These are phyloP conservation scores for Helichrysum umbraculigerum DNA, from an alignment of 129 eudicot species.

Conservation along the genomic window DNA sequence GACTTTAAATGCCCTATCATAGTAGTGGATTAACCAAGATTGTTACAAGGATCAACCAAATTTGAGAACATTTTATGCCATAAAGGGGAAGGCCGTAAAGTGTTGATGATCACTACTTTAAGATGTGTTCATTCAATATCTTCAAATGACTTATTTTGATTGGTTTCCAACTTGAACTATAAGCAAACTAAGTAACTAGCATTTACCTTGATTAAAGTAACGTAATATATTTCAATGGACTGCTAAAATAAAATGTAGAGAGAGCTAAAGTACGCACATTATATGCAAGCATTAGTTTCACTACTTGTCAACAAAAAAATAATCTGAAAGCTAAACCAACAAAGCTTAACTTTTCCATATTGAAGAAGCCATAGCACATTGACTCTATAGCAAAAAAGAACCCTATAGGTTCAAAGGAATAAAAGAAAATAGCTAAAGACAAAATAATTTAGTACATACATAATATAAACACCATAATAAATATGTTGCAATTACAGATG, in stretches of 20 bases:
- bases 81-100: slow-evolving; percentile 12
- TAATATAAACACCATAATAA: neutral
- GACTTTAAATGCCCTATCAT: slow-evolving; percentile 51
- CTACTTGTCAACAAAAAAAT: neutral
- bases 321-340: slow-evolving; percentile 12
- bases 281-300: slow-evolving; percentile 3
- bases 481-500: neutral
- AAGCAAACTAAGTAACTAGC: neutral
- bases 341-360: neutral
- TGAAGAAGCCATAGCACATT: slow-evolving; percentile 23
- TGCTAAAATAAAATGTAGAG: neutral
- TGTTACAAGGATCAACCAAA: slow-evolving; percentile 13
- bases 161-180: slow-evolving; percentile 13
- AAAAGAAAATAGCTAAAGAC: neutral
- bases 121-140: slow-evolving; percentile 14
- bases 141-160: slow-evolving; percentile 3
- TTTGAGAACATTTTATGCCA: neutral
- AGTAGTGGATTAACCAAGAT: slow-evolving; percentile 9
- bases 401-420: slow-evolving; percentile 5
- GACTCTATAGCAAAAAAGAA: neutral
- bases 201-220: slow-evolving; percentile 10
- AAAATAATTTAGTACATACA: neutral
- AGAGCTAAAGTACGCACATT: neutral
- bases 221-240: neutral
- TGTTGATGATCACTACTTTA: slow-evolving; percentile 10